Conservation (phyloP, 306 rosid genomes). For the Casuarina cunninghamiana region DNA sequence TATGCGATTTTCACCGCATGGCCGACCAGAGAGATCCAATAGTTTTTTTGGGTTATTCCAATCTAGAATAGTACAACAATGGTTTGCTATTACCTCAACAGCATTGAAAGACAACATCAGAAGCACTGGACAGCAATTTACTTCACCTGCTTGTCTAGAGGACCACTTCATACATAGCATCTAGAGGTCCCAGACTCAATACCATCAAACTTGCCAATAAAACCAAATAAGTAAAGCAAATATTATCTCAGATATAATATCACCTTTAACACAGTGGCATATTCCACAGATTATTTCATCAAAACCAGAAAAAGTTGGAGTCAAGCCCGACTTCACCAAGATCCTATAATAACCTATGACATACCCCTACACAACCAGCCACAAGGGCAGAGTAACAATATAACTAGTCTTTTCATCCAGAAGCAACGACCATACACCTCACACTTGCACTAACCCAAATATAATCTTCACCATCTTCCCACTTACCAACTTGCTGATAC, state of each 20-base stretch:
- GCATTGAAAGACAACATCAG: too few species aligned
- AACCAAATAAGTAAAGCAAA: background rate
- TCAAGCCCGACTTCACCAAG: constrained; percentile 32
- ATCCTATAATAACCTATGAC: constrained; percentile 16
- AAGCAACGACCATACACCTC: constrained; percentile 29
- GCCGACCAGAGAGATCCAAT: too few species aligned
- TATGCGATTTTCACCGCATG: too few species aligned
- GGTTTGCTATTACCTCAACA: too few species aligned
- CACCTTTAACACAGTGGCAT: constrained; percentile 4
- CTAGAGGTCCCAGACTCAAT: background rate
- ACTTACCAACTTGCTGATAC: constrained; percentile 45
- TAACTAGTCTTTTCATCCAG: constrained; percentile 11
- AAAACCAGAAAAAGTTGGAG: constrained; percentile 23
- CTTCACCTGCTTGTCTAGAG: too few species aligned
- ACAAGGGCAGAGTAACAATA: constrained; percentile 1
- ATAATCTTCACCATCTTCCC: constrained; percentile 28
- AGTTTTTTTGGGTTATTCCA: too few species aligned
- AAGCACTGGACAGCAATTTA: too few species aligned
- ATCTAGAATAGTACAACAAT: too few species aligned
- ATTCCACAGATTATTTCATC: constrained; percentile 28
- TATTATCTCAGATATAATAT: background rate
- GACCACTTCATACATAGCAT: too few species aligned
- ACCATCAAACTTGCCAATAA: background rate
- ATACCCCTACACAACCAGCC: constrained; percentile 22
- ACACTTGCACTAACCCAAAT: constrained; percentile 28